Evolutionary conservation across 352 stramenopile species (phyloP).

Genomic region (Globisporangium mamillatum): DNA sequence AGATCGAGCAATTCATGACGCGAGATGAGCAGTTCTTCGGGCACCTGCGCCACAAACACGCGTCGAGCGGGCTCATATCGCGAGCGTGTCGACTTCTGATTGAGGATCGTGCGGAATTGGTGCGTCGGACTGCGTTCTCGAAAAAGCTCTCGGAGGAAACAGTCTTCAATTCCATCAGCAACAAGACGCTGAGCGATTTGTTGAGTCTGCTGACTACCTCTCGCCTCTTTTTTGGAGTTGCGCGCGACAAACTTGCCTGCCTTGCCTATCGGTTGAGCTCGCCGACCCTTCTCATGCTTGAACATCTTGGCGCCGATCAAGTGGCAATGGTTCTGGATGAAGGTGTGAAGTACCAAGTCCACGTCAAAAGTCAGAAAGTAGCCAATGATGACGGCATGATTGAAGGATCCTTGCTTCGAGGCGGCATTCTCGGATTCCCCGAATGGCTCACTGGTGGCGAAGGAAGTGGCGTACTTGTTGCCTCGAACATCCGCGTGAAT

Average conservation of each 20-base stretch:
- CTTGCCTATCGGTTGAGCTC: neutral
- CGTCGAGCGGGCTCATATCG: constrained; percentile 20
- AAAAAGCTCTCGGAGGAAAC: constrained; percentile 18
- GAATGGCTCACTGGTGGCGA: constrained; percentile 3
- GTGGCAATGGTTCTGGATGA: constrained; percentile 2
- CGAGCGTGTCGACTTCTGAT: constrained; percentile 23
- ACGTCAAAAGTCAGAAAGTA: neutral
- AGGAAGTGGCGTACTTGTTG: neutral
- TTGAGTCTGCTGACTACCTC: constrained; percentile 8
- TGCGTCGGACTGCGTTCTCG: constrained; percentile 29
- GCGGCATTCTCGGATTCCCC: constrained; percentile 9
- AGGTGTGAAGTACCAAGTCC: neutral
- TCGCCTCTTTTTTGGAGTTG: constrained; percentile 7
- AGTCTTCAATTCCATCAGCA: constrained; percentile 17
- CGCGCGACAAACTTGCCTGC: constrained; percentile 14
- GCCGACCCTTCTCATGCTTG: neutral
- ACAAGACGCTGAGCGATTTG: constrained; percentile 11
- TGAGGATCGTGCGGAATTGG: constrained; percentile 33
- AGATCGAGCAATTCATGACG: constrained; percentile 1
- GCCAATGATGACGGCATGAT: neutral
- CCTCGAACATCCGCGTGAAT: neutral
- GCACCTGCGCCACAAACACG: constrained; percentile 8
- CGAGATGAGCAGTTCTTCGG: neutral
- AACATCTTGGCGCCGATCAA: neutral
- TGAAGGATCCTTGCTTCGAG: neutral